Evolutionary conservation across 768 basidiomycete genomes (phyloP).

Genomic region (Auriscalpium microsporum): DNA sequence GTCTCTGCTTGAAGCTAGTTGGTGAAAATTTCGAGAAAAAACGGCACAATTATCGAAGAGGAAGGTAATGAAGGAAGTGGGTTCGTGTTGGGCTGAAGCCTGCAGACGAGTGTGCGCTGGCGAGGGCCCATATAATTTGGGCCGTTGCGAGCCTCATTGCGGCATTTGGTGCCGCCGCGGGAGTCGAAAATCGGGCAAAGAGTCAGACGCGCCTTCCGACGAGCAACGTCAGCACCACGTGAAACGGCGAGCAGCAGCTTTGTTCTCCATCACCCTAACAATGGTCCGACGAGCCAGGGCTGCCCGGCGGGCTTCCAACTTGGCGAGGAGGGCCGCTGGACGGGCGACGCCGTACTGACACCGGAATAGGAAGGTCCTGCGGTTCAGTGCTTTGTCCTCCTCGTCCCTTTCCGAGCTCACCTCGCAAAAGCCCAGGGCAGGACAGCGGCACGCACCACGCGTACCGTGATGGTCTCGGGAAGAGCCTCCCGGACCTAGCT

Average conservation of each 20-base stretch:
- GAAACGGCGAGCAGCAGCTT: neutral
- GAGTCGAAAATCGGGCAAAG: neutral
- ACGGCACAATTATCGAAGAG: too few relatives aligned
- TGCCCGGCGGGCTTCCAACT: neutral
- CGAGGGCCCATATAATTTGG: too few relatives aligned
- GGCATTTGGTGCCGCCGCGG: neutral
- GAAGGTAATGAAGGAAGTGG: too few relatives aligned
- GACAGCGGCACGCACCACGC: neutral
- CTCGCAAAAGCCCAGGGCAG: neutral
- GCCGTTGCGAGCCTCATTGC: neutral
- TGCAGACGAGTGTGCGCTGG: too few relatives aligned
- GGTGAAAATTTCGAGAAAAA: too few relatives aligned
- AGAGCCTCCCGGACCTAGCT: neutral
- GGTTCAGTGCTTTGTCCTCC: slow-evolving; percentile 13
- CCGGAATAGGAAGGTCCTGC: slow-evolving; percentile 1
- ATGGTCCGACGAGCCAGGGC: neutral
- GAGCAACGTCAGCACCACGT: neutral
- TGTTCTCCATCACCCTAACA: neutral
- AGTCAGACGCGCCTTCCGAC: neutral
- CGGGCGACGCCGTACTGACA: neutral
- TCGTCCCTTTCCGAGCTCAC: slow-evolving; percentile 6
- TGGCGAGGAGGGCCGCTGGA: neutral
- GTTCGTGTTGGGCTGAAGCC: too few relatives aligned
- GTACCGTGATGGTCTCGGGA: neutral
- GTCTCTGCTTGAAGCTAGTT: too few relatives aligned